Percentiles rank a stretch among this genome's conserved stretches.
Conservation (phyloP, 495 filamentous ascomycete species). For the Neurospora sp. region DNA sequence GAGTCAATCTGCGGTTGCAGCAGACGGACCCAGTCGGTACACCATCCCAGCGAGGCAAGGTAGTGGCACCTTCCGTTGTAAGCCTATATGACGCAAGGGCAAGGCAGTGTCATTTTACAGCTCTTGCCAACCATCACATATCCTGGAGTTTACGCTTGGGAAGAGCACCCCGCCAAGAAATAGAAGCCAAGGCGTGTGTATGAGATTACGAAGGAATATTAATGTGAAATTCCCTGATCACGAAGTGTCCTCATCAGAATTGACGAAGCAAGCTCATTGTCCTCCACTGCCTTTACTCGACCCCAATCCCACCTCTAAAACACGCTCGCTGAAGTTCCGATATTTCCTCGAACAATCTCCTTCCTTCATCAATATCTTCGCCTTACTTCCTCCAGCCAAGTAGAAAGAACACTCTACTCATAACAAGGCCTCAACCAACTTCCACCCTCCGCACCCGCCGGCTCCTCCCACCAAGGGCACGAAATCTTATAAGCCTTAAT, state of each 20-base stretch:
- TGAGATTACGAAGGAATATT: not conserved
- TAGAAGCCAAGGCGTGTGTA: not conserved
- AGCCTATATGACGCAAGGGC: no score
- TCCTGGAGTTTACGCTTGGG: no score
- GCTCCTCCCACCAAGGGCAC: conserved; percentile 6
- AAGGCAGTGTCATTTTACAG: not conserved
- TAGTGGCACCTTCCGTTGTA: no score
- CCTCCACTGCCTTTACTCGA: not conserved
- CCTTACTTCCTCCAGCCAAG: not conserved
- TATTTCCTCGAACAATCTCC: not conserved
- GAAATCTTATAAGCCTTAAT: conserved; percentile 5
- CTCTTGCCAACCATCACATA: no score
- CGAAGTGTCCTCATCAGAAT: not conserved
- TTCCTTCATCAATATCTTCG: not conserved
- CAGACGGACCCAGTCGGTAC: no score
- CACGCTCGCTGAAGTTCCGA: not conserved
- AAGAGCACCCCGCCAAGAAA: not conserved
- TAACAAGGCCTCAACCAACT: not conserved
- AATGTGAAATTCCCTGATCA: not conserved
- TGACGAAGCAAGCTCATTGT: not conserved
- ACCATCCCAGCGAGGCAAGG: no score
- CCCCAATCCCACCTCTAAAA: not conserved
- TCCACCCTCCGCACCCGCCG: not conserved
- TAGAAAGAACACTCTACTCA: not conserved
- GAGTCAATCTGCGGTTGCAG: no score